Evolutionary conservation across 345 rosid genomes (phyloP), one percentile per base, ranked within the genome.

Genomic region (Euphorbia pulcherrima): DNA sequence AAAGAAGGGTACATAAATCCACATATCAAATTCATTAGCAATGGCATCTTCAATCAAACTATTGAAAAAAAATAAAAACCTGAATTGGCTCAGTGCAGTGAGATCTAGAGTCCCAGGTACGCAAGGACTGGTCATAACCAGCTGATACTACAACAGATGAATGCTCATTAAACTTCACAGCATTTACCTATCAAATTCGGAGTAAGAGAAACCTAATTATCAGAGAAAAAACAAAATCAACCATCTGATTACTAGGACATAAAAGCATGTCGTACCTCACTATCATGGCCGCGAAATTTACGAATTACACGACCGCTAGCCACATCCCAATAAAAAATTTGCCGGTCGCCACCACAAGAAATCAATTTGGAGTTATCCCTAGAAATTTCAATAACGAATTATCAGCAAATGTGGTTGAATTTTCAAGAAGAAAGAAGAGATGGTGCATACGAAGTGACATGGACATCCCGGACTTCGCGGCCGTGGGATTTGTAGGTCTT

Each of bases 401-500:
- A 8, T 44, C 3, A 28, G 24, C 46, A 39, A 23, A 7, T 21
- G 28, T 21, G n/a, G 1, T 53, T 12, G 10, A n/a, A 44, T 41
- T 3, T 14, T 6, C 24, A 16, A 51, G 17, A 11, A 50, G 54
- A 1, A 4, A 33, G 61, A 35, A 71, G 30, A 2, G 33, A 7
- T 41, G 13, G 55, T 13, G 20, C 70, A 39, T 83, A 94, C 97
- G 78, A 56, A 74, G 97, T 94, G 76, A 90, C 96, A 72, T 94
- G 97, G 73, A 94, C 93, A 68, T 94, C 97, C 48, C 97, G 97
- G 70, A 91, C 97, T 70, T 91, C 96, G 46, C 97, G 97, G 78
- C 90, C 97, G 69, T 91, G 99, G 51, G 97, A 81, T 79, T 94
- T 91, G 82, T 94, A 94, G 80, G 99, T 91, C 76, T 91, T 94